Conservation (phyloP, 352 stramenopile species). For the Phytophthora hibernalis region DNA sequence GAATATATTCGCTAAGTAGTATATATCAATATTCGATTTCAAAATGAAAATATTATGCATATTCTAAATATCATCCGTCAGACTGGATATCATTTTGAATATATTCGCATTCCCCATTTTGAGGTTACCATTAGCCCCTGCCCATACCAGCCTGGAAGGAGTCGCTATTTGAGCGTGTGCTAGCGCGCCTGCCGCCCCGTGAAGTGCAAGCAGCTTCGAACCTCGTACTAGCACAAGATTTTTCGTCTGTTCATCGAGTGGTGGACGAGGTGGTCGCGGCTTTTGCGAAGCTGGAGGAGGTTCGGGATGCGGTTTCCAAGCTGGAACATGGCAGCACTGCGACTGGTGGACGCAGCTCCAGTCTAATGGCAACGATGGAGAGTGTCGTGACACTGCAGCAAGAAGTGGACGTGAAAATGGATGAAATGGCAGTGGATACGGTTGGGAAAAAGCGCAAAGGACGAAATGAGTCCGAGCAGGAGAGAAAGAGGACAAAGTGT, state of each 20-base stretch:
- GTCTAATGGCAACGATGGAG: not conserved
- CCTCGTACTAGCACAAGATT: constrained; percentile 9
- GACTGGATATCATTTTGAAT: no score
- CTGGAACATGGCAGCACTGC: constrained; percentile 10
- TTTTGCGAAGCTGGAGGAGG: constrained; percentile 19
- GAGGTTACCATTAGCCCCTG: no score
- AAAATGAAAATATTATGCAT: no score
- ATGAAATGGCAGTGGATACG: not conserved
- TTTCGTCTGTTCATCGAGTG: not conserved
- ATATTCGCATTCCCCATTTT: no score
- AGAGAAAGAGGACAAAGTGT: not conserved
- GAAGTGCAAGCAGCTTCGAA: constrained; percentile 14
- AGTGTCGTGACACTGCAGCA: not conserved
- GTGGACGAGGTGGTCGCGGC: constrained; percentile 11
- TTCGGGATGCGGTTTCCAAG: constrained; percentile 18
- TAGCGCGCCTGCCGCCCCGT: constrained; percentile 1
- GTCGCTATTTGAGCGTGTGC: constrained; percentile 11
- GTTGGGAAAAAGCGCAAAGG: not conserved
- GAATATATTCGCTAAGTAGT: no score
- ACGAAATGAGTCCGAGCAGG: not conserved
- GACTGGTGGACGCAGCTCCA: constrained; percentile 2
- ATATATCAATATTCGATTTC: no score
- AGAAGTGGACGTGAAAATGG: not conserved
- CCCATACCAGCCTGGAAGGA: not conserved
- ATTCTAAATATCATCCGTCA: no score